Conservation (phyloP, 1,139 yeast genomes). For the Geotrichum reessii region DNA sequence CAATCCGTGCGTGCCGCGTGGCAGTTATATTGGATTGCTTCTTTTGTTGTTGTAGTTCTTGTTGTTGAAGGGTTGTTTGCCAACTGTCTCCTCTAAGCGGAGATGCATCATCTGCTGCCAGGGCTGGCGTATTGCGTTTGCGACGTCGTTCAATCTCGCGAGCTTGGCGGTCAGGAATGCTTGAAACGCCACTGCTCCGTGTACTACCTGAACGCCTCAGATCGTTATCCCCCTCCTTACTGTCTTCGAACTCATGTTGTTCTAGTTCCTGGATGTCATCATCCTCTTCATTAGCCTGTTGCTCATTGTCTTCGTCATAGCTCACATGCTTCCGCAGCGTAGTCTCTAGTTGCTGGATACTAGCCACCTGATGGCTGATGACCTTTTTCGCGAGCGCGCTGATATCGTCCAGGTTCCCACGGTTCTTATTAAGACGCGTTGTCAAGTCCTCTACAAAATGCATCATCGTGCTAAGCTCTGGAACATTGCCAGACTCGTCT, state of each 20-base stretch:
- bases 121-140: neutral
- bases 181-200: neutral
- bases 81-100: neutral
- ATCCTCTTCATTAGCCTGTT: neutral
- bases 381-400: constrained; percentile 13
- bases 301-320: neutral
- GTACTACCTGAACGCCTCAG: neutral
- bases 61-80: neutral
- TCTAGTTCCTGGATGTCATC: neutral
- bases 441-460: constrained; percentile 13
- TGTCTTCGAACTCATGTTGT: constrained; percentile 2
- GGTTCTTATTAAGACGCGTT: constrained; percentile 4
- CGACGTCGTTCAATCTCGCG: neutral
- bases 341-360: neutral
- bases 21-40: neutral
- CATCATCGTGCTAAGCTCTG: constrained; percentile 10
- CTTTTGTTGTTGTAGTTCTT: neutral
- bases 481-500: constrained; percentile 14
- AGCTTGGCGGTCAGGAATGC: neutral
- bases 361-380: neutral
- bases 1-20: constrained; percentile 1
- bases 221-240: neutral
- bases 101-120: neutral
- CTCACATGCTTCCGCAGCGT: neutral
- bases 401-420: constrained; percentile 10